Evolutionary conservation across 2,329 filamentous ascomycete species (phyloP).

Genomic region (Cryphonectria carpinicola): DNA sequence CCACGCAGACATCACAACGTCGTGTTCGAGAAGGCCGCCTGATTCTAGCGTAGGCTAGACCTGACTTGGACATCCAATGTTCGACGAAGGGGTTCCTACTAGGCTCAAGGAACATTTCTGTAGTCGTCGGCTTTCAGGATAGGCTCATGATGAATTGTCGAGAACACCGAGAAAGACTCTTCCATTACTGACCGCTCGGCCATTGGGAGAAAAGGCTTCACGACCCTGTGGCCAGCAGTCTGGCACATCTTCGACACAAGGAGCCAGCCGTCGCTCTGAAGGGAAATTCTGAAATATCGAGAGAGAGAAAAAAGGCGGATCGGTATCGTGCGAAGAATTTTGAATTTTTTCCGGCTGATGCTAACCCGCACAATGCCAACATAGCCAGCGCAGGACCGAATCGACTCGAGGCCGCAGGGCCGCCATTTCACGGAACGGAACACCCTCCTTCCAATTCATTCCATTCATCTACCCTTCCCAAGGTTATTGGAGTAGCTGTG

Average conservation of each 20-base stretch:
- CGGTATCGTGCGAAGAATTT: conserved; percentile 26
- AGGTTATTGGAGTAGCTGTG: conserved; percentile 23
- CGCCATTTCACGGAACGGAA: conserved; percentile 22
- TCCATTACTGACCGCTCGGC: not conserved
- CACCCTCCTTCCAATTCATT: conserved; percentile 26
- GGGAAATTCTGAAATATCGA: not conserved
- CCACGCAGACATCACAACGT: not conserved
- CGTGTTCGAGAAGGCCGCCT: not conserved
- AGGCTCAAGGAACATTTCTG: not conserved
- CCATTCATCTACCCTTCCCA: conserved; percentile 25
- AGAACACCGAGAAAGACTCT: not conserved
- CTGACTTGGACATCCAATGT: not conserved
- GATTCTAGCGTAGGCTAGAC: not conserved
- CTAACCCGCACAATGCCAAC: conserved; percentile 29
- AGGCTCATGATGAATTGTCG: not conserved
- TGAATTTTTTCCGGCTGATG: conserved; percentile 28
- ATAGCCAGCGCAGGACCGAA: conserved; percentile 29
- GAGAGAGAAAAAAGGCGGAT: not conserved
- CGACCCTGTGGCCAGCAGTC: not conserved
- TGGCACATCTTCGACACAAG: not conserved
- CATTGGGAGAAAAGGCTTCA: not conserved
- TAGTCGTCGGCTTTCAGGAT: not conserved
- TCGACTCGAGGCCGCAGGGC: conserved; percentile 27
- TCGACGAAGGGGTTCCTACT: not conserved
- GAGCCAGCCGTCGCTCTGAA: not conserved